Conservation (phyloP, 805 yeast genomes). For the Schwanniomyces sp. region DNA sequence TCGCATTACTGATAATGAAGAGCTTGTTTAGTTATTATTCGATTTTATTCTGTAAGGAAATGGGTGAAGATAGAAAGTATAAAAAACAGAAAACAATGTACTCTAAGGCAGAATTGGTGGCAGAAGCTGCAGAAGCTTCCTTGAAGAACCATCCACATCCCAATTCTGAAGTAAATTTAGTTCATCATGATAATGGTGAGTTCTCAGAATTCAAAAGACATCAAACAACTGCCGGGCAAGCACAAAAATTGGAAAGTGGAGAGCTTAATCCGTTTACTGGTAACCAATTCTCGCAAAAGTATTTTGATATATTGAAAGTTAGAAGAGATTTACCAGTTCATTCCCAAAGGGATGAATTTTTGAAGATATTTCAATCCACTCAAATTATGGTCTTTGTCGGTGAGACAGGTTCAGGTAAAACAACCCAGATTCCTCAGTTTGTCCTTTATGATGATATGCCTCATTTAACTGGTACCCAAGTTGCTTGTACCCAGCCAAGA, state of each 20-base stretch:
- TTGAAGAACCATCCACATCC: conserved; percentile 50
- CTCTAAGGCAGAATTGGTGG: conserved; percentile 62
- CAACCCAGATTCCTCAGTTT: conserved; percentile 97
- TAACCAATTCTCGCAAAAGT: conserved; percentile 55
- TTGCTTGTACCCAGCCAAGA: conserved; percentile 96
- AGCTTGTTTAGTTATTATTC: background rate
- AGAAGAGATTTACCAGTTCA: conserved; percentile 93
- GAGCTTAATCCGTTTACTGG: conserved; percentile 81
- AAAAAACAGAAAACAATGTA: conserved; percentile 53
- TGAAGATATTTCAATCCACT: conserved; percentile 76
- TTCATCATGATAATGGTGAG: conserved; percentile 67
- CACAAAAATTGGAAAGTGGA: conserved; percentile 58
- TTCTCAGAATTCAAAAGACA: conserved; percentile 57
- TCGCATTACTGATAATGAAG: conserved; percentile 1
- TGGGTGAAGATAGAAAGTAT: conserved; percentile 37
- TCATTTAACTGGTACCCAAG: conserved; percentile 76
- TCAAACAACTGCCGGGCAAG: conserved; percentile 64
- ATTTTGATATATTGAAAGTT: conserved; percentile 71
- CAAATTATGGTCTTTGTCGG: conserved; percentile 98
- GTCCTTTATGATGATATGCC: conserved; percentile 92
- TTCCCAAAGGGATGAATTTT: conserved; percentile 86
- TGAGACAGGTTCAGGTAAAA: conserved; percentile 98
- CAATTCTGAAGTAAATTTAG: conserved; percentile 30
- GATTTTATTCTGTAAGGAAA: background rate
- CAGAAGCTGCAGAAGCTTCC: conserved; percentile 64